Evolutionary conservation across 1,284 basidiomycete species (phyloP), one percentile per base, ranked within the genome.

Genomic region (Fomitopsis schrenkii): DNA sequence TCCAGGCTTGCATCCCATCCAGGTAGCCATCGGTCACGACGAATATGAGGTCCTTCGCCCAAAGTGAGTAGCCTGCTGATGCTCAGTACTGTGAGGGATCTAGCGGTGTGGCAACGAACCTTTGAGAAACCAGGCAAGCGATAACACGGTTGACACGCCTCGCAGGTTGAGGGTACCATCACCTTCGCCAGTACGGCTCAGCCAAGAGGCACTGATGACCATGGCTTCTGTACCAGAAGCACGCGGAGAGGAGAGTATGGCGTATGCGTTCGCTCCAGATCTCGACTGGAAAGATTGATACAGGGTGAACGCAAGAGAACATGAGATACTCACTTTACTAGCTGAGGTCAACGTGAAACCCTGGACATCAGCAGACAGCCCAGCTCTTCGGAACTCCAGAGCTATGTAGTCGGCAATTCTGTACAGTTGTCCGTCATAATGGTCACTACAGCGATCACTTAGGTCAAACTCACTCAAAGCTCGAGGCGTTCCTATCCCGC

Each of bases 21-120:
- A 95, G 74, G 71, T 97, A 87, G 1, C 88, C 94, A 66, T 98
- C 97, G 55, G 90, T 91, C 62, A 98, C 78, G 33, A 99, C 86
- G 65, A 99, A 91, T 30, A 98, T 79, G 60, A 99, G 81, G 68
- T 99, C 97, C 72, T 95, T 96, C 0, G 94, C 92, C 95, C 95
- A 98, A 59, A 94, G 80, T 38, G 94, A 94, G 68, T 94, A 92
- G 33, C 83, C 95, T 97, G 66, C 15, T 36, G 6, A 53, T 54
- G 36, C 56, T 52, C 19, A 63, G 19, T 41, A 48, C 41, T n/a
- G 6, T 38, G 19, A 9, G 42, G 55, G 54, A 57, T 55, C 15
- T 15, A 5, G 17, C 6, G 6, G 35, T 17, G 33, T 14, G 35
- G 22, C 42, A 8, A 71, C 82, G 63, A 62, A 95, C 95, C 84